Base-by-base conservation (phyloP, 129 eudicot genomes). In the Scalesia atractyloides region DNA sequence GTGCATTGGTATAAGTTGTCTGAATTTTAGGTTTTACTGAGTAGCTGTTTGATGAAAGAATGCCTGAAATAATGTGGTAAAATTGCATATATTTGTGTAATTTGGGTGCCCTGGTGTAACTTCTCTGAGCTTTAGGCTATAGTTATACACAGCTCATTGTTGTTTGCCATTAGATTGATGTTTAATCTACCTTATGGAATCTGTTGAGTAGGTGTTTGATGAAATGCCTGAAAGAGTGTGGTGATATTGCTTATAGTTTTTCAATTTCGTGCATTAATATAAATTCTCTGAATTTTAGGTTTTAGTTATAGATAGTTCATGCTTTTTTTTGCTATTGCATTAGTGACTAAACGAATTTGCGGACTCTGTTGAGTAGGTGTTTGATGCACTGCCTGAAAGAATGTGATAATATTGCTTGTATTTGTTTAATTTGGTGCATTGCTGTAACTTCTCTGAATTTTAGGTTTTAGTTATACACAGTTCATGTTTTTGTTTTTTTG, bases 351-450 rank as follows among this genome's bases (percentile, higher is more conserved):
- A 30, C 34, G 34, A 30, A 30, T 30, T 30, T 30, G 34, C 3
- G 34, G 34, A 30, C 34, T 30, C 34, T 30, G 34, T 30, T 39
- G 44, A 39, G 44, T 39, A 39, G 44, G 44, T 39, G 43, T 37
- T 37, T 39, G 44, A 39, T 39, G 9, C 6, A 39, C 6, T 39
- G 44, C 44, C 44, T 39, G 44, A 39, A 39, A 39, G 44, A 39
- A 39, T 30, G 4, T 30, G 34, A 39, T 39, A 5, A 39, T 39
- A 8, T 39, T 6, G 44, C 14, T 51, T 37, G 4, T 10, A 52
- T 70, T 34, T 43, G 46, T 70, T 16, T 13, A 18, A 50, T 69
- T 70, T 15, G 18, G 47, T 64, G 64, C 81, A 69, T 69, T 69
- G 22, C 54, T 60, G 8, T 51, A 66, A 19, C 13, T 48, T 61